phyloP scores from a whole-genome alignment of 1,284 basidiomycete genomes.

The Ustilago tritici region DNA sequence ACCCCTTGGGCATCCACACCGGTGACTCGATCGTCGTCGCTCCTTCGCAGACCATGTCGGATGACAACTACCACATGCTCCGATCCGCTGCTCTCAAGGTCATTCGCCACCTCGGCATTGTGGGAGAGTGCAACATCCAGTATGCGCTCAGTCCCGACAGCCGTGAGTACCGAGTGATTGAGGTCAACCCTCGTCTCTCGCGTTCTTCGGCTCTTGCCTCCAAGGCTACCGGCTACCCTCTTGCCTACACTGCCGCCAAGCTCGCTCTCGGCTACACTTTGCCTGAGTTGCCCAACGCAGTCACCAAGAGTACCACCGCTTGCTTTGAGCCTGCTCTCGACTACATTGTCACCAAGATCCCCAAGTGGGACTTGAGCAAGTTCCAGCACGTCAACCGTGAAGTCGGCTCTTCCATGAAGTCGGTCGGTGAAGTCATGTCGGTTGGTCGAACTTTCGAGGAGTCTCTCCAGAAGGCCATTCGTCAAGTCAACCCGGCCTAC shows the following conservation, averaged over 20 bases:
- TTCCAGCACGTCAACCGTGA: conserved; percentile 95
- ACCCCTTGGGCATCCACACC: conserved; percentile 98
- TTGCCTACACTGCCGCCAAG: conserved; percentile 99
- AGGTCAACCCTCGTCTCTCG: conserved; percentile 69
- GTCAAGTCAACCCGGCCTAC: conserved; percentile 91
- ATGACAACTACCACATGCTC: conserved; percentile 97
- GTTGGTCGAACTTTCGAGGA: conserved; percentile 99
- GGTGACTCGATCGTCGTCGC: conserved; percentile 99
- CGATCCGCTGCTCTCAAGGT: conserved; percentile 97
- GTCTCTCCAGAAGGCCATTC: conserved; percentile 96
- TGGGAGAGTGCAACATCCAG: conserved; percentile 99
- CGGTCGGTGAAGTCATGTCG: conserved; percentile 99
- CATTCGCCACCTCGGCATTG: conserved; percentile 95
- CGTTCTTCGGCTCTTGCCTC: conserved; percentile 84
- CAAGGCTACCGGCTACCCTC: conserved; percentile 98
- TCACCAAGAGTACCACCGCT: conserved; percentile 98
- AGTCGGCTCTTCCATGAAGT: conserved; percentile 98
- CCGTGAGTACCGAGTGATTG: conserved; percentile 95
- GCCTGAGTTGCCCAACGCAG: conserved; percentile 96
- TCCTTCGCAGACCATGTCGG: conserved; percentile 95
- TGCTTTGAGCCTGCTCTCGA: conserved; percentile 99
- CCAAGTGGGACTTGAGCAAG: conserved; percentile 98
- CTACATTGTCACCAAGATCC: conserved; percentile 99
- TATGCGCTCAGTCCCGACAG: conserved; percentile 95
- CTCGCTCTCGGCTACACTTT: conserved; percentile 98